Evolutionary conservation across 1,284 basidiomycete genomes (phyloP).

Genomic region (Tilletia indica): DNA sequence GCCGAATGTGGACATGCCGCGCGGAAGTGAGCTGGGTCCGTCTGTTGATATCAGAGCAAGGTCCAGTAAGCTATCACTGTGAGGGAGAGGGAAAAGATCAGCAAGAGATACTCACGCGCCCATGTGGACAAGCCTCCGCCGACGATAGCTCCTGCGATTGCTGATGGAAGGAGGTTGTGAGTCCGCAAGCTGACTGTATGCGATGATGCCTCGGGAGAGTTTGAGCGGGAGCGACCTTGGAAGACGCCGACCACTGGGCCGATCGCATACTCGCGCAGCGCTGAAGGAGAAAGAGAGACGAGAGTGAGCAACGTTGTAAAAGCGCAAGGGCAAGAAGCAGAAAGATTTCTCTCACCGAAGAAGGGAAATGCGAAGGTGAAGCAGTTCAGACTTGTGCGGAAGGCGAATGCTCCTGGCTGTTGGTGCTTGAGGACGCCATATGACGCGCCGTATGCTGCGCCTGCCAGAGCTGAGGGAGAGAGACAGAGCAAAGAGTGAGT

Average conservation of each 20-base stretch:
- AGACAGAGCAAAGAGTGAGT: not conserved
- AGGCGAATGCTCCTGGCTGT: not conserved
- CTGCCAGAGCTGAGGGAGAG: not conserved
- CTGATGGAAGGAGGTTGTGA: constrained; percentile 1
- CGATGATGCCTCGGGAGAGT: not conserved
- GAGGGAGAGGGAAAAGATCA: not conserved
- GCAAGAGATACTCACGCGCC: not conserved
- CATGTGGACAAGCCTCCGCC: not conserved
- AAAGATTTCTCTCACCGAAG: constrained; percentile 2
- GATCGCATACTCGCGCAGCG: constrained; percentile 7
- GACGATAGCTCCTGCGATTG: not conserved
- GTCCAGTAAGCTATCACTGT: not conserved
- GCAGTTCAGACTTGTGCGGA: constrained; percentile 3
- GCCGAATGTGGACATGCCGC: constrained; percentile 8
- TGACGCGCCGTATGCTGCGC: not conserved
- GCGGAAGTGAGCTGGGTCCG: not conserved
- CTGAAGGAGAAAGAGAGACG: constrained; percentile 3
- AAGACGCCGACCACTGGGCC: not conserved
- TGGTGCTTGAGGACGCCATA: constrained; percentile 8
- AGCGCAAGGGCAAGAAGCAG: not conserved
- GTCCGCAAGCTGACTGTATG: not conserved
- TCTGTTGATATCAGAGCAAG: not conserved
- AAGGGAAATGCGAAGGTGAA: constrained; percentile 17
- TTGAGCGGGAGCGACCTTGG: not conserved
- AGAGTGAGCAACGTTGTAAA: not conserved